phyloP scores from a whole-genome alignment of 2,329 filamentous ascomycete species.

The Alternaria ventricosa region DNA sequence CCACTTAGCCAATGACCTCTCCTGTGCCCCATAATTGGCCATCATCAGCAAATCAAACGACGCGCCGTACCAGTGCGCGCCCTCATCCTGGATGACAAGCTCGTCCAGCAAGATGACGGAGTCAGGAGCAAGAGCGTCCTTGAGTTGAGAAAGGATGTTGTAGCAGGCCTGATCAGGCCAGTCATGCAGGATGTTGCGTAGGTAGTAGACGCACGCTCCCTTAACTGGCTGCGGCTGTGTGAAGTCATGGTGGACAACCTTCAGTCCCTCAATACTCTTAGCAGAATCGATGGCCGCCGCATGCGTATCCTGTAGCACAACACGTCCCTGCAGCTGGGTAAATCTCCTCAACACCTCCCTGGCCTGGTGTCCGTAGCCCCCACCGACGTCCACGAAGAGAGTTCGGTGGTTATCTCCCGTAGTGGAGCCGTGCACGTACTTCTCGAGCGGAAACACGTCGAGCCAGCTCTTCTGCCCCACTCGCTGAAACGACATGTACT shows the following conservation, averaged over 20 bases:
- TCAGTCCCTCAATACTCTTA: neutral
- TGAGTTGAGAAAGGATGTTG: conserved; percentile 1
- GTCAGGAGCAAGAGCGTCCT: conserved; percentile 9
- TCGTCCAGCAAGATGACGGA: conserved; percentile 9
- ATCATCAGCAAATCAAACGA: conserved; percentile 11
- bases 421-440: neutral
- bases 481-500: conserved; percentile 12
- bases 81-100: neutral
- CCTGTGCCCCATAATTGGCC: conserved; percentile 8
- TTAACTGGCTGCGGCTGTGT: conserved; percentile 3
- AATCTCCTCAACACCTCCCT: conserved; percentile 4
- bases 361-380: conserved; percentile 7
- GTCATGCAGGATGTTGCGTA: conserved; percentile 9
- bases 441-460: conserved; percentile 6
- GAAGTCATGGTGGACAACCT: conserved; percentile 6
- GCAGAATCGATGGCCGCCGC: conserved; percentile 7
- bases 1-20: conserved; percentile 8
- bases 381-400: conserved; percentile 5
- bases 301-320: conserved; percentile 8
- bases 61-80: conserved; percentile 8
- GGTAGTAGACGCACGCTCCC: conserved; percentile 3
- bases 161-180: conserved; percentile 7
- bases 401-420: neutral
- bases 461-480: conserved; percentile 11
- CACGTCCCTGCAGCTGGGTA: neutral